Evolutionary conservation across 495 filamentous ascomycete species (phyloP).

Genomic region (Tuber aestivum): DNA sequence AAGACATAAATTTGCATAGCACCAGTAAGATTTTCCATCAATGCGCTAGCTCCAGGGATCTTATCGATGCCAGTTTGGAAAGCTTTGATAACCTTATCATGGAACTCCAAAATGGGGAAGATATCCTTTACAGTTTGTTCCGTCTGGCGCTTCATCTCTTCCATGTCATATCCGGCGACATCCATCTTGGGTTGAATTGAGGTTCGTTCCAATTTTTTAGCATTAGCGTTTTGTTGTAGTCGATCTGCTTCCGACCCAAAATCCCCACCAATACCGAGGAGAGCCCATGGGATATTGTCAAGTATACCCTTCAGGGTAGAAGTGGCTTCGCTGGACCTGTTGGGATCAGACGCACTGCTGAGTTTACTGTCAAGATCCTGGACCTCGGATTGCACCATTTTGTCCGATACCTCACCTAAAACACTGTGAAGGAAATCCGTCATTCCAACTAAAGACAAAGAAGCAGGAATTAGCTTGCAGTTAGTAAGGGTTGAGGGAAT

Average conservation of each 20-base stretch:
- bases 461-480: slow-evolving; percentile 42
- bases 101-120: slow-evolving; percentile 78
- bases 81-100: slow-evolving; percentile 74
- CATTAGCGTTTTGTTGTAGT: slow-evolving; percentile 64
- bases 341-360: slow-evolving; percentile 55
- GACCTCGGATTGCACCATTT: slow-evolving; percentile 77
- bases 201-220: slow-evolving; percentile 60
- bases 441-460: slow-evolving; percentile 24
- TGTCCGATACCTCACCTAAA: slow-evolving; percentile 79
- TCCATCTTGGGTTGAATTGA: slow-evolving; percentile 12
- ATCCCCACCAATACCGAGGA: slow-evolving; percentile 69
- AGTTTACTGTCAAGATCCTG: slow-evolving; percentile 74
- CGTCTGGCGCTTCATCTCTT: slow-evolving; percentile 42
- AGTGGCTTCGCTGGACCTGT: slow-evolving; percentile 49
- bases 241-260: slow-evolving; percentile 61
- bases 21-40: slow-evolving; percentile 72
- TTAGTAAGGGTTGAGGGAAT: neutral
- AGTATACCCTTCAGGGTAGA: slow-evolving; percentile 70
- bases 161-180: slow-evolving; percentile 50
- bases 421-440: slow-evolving; percentile 66
- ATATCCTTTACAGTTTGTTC: slow-evolving; percentile 66
- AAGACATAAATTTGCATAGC: slow-evolving; percentile 79
- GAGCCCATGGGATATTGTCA: slow-evolving; percentile 67
- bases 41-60: slow-evolving; percentile 69
- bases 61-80: slow-evolving; percentile 70